Evolutionary conservation across 331 rosid species (phyloP).

Genomic region (Quercus lobata): DNA sequence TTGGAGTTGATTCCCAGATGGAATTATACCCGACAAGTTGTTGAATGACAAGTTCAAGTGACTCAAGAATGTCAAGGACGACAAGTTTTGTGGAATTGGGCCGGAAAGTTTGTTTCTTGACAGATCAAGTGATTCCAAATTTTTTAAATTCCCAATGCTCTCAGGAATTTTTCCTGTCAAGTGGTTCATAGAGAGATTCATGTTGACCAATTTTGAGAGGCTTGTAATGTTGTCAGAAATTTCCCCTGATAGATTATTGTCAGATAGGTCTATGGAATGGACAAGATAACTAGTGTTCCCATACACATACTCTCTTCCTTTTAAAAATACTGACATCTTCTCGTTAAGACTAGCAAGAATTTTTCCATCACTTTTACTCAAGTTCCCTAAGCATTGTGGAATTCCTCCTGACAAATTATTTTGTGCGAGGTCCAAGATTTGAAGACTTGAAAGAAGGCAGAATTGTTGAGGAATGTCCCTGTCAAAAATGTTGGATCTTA

Average conservation of each 20-base stretch:
- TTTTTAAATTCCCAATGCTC: background rate
- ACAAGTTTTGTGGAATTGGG: background rate
- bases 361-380: background rate
- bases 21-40: background rate
- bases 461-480: background rate
- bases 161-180: background rate
- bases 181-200: slow-evolving; percentile 7
- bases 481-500: slow-evolving; percentile 7
- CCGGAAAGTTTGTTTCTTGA: slow-evolving; percentile 2
- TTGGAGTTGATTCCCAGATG: background rate
- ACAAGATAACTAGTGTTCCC: background rate
- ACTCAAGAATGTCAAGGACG: background rate
- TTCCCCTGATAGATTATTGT: slow-evolving; percentile 1
- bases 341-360: rapidly evolving
- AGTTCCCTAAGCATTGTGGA: background rate
- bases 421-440: slow-evolving; percentile 1
- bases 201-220: background rate
- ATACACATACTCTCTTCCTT: background rate
- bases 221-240: background rate
- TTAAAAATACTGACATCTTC: background rate
- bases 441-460: slow-evolving; percentile 1
- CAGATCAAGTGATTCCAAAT: slow-evolving; percentile 2
- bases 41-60: slow-evolving; percentile 3
- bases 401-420: background rate
- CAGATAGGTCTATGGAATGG: background rate